Evolutionary conservation across 2,329 filamentous ascomycete species (phyloP), one percentile per base, ranked within the genome.

Genomic region (Leptographium radiaticola): DNA sequence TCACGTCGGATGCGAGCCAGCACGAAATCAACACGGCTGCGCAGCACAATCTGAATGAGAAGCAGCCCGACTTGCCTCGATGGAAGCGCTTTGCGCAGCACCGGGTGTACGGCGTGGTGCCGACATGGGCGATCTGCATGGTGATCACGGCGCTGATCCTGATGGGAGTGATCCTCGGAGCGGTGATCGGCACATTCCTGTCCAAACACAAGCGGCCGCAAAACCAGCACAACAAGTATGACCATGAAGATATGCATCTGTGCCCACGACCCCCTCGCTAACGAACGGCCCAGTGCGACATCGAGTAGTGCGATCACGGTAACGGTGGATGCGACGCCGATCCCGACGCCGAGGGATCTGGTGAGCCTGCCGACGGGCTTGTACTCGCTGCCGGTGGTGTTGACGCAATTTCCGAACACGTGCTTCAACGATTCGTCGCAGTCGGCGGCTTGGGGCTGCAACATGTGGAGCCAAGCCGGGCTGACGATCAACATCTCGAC

Each of bases 371-470:
- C 75, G 1, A 74, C 72, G 4, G 84, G 84, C 2, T 70, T 67
- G 0, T 87, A 69, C 58, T 67, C 68, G 25, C 64, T 87, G n/a
- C 76, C 79, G 5, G 66, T 81, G 6, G 68, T 73, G 47, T 68
- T 74, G 4, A 73, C 71, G 53, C 70, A 72, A 53, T 68, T 70
- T 2, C 75, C 78, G 16, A 73, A 70, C 43, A 70, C 72, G 0
- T 87, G 84, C 62, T 71, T 87, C 56, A 71, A 71, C 36, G 72
- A 83, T 54, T 69, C 73, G 0, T 70, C 65, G 0, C 75, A 82
- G 59, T 68, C 71, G n/a, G 65, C 71, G 50, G 77, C 82, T 1
- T 87, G 84, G 84, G 77, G 72, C 55, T 87, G 84, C 63, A 71
- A 77, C 13, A 70, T 84, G 34, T 67, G 70, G 1, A 67, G 71